These are phyloP conservation scores for Penicillium argentinense DNA, from an alignment of 495 filamentous ascomycete genomes.

Conservation along the genomic window DNA sequence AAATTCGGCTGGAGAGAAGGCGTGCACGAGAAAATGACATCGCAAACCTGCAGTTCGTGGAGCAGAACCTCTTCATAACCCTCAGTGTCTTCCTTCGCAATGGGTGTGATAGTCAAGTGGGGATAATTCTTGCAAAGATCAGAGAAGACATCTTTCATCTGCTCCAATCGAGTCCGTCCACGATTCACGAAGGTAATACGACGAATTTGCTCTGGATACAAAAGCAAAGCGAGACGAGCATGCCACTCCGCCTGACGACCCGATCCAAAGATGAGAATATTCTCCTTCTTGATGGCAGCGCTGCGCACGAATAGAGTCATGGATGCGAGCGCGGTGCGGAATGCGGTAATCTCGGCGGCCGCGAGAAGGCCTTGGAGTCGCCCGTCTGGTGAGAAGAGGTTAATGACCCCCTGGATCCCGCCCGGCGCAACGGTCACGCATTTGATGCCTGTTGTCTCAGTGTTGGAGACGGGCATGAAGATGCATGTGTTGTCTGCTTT, in stretches of 20 bases:
- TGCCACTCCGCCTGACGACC: constrained; percentile 95
- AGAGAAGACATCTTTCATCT: constrained; percentile 29
- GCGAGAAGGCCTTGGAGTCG: constrained; percentile 74
- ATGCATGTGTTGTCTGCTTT: constrained; percentile 73
- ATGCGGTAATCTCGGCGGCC: constrained; percentile 84
- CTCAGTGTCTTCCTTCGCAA: constrained; percentile 31
- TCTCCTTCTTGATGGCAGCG: constrained; percentile 50
- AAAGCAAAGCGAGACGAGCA: constrained; percentile 73
- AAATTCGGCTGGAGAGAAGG: constrained; percentile 64
- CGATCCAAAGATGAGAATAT: constrained; percentile 77
- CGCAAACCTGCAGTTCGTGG: constrained; percentile 38
- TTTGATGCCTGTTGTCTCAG: constrained; percentile 58
- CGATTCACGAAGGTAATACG: constrained; percentile 76
- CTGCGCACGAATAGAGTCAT: constrained; percentile 70
- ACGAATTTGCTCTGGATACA: constrained; percentile 60
- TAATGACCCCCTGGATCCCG: constrained; percentile 67
- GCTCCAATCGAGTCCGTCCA: constrained; percentile 50
- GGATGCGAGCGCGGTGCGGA: constrained; percentile 85
- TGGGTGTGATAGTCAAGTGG: constrained; percentile 15
- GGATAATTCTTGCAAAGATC: constrained; percentile 30
- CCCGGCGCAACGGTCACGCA: constrained; percentile 52
- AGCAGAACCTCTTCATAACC: constrained; percentile 29
- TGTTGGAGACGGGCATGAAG: constrained; percentile 83
- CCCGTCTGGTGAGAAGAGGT: constrained; percentile 69
- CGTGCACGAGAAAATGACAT: constrained; percentile 81